Evolutionary conservation across 176 grass and related monocot species (phyloP), one percentile per base, ranked within the genome.

Genomic region (Phoenix dactylifera): DNA sequence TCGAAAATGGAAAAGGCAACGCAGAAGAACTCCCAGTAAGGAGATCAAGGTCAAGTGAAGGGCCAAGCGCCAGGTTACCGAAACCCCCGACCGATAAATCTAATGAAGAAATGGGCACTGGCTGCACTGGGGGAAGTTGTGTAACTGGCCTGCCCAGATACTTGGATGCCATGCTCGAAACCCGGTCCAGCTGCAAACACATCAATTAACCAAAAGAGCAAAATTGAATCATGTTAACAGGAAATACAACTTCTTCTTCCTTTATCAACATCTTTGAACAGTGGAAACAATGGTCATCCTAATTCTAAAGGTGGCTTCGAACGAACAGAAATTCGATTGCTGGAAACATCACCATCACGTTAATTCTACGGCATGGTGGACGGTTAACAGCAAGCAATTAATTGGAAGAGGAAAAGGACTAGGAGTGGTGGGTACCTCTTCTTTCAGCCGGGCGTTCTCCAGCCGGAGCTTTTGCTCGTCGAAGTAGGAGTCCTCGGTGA

Each of bases 401-500:
- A 44, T 44, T 44, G 35, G 35, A 44, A 44, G 35, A 10, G 10
- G 35, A 44, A 44, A 54, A 52, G 26, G 23, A 23, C 3, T 18
- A 22, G 35, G 35, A 44, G 25, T 24, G 16, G 29, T 20, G 17
- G 3, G 17, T 63, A 85, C 89, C 89, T 99, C 88, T 55, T 99
- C 88, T 70, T 99, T 93, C 49, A 99, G 73, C 0, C 82, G 77
- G 10, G 88, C 64, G 75, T 99, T 99, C 64, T 99, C 94, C 88
- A 93, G 81, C 23, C 94, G 78, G 18, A 99, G 84, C 70, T 99
- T 99, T 70, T 99, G 94, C 63, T 93, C 94, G 64, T 99, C 94
- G 24, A 99, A 99, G 68, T 79, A 99, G 64, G 73, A 77, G 16
- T 89, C 88, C 23, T 98, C 93, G 15, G 67, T 63, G 59, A 82